Percentiles rank a stretch among this genome's conserved stretches.
Conservation (phyloP, 179 eudicot species). For the Beta corolliflora region DNA sequence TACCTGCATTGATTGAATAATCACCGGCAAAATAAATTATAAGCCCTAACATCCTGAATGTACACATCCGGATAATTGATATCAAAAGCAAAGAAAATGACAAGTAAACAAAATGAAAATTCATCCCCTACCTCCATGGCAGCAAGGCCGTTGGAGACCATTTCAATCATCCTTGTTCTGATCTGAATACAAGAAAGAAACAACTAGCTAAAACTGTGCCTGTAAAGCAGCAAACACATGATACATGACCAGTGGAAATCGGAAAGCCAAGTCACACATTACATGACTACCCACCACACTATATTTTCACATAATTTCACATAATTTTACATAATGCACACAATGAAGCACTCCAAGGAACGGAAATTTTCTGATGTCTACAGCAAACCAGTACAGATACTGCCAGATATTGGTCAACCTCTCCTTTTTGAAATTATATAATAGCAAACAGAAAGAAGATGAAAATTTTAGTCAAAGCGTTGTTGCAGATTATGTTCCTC, state of each 20-base stretch:
- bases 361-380: neutral
- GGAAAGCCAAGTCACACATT: neutral
- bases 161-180: slow-evolving; percentile 86
- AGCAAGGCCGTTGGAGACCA: slow-evolving; percentile 85
- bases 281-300: neutral
- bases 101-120: neutral
- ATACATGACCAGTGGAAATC: neutral
- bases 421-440: neutral
- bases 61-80: neutral
- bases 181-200: slow-evolving; percentile 43
- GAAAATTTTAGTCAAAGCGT: neutral
- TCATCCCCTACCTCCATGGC: slow-evolving; percentile 67
- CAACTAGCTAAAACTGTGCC: slow-evolving; percentile 1
- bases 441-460: neutral
- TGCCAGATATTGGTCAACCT: neutral
- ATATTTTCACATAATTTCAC: neutral
- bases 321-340: neutral
- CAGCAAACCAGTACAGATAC: neutral
- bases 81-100: neutral
- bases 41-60: neutral
- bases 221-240: neutral
- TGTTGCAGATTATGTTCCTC: neutral
- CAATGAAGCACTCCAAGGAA: neutral
- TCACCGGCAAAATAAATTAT: neutral
- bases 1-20: slow-evolving; percentile 52